Conservation (phyloP, 164 flowering plant genomes). For the Brasenia schreberi region DNA sequence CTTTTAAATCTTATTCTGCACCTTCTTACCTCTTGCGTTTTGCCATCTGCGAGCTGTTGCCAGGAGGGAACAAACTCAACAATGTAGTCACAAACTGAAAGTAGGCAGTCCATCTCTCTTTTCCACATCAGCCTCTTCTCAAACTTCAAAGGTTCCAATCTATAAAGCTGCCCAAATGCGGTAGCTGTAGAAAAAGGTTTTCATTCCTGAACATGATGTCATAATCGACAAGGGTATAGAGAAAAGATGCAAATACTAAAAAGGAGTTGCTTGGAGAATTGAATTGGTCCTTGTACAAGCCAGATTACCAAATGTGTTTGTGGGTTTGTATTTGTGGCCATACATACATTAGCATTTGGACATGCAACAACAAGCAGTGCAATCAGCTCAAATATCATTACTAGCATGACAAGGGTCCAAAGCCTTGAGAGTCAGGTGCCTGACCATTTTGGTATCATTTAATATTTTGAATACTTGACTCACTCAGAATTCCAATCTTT, state of each 20-base stretch:
- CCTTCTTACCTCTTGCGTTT: slow-evolving; percentile 45
- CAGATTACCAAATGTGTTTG: no score
- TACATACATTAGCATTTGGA: not conserved
- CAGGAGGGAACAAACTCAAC: slow-evolving; percentile 3
- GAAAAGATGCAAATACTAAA: no score
- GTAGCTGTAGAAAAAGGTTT: not conserved
- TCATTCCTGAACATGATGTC: not conserved
- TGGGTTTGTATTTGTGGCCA: no score
- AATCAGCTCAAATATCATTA: not conserved
- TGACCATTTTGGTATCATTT: not conserved
- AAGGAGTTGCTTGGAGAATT: not conserved
- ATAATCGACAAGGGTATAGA: no score
- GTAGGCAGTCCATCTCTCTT: slow-evolving; percentile 3
- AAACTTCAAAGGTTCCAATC: slow-evolving; percentile 3
- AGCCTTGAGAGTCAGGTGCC: not conserved
- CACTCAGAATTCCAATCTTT: not conserved
- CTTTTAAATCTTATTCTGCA: not conserved
- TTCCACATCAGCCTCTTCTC: slow-evolving; percentile 5
- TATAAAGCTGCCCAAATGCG: slow-evolving; percentile 1
- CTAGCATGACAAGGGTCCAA: not conserved
- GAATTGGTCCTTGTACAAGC: not conserved
- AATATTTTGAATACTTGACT: not conserved
- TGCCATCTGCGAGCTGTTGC: slow-evolving; percentile 10
- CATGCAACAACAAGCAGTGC: not conserved
- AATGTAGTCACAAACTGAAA: slow-evolving; percentile 5